Base-by-base conservation (phyloP, 495 filamentous ascomycete species). In the Thozetella sp. region DNA sequence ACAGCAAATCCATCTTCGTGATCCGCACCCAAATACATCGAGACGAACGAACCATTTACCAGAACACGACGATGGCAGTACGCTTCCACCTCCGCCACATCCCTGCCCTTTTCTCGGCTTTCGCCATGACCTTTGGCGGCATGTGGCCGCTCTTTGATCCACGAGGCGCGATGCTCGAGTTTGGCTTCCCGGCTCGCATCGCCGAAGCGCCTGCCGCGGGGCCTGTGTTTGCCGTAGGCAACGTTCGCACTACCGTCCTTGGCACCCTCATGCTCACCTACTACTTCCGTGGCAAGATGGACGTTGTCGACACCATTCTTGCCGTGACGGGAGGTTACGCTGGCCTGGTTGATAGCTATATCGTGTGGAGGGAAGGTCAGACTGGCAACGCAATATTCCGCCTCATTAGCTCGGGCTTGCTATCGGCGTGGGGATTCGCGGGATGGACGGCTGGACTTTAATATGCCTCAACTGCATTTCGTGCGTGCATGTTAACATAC, bases 311-410 rank as follows among this genome's bases (percentile, higher is more conserved):
- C 64, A 74, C 76, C 25, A 58, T 68, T 12, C 59, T 68, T 51
- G 58, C 70, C 19, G 71, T 77, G 57, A 34, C 59, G 23, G 69
- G 70, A 9, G 56, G 67, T 54, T 74, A 75, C 30, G 60, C 67
- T 1, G 60, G 56, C 20, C 58, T 71, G 0, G 63, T 65, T 22
- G 65, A 65, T 27, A 69, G 72, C 55, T 60, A 53, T n/a, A 59
- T 77, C 17, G 63, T 61, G 25, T 75, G 73, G 75, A 60, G 53
- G 20, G 70, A 72, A 54, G 72, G 67, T 1, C 64, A 59, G 6
- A 56, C 51, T 19, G 51, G 59, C n/a, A 61, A 67, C 66, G 72
- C 70, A 17, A 25, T 60, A 30, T 73, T 76, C 61, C 61, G 61
- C 23, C 66, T 74, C 22, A 62, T 59, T 17, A 37, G 30, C 30